Evolutionary conservation across 2,329 filamentous ascomycete genomes (phyloP).

Genomic region (Alternaria panax): DNA sequence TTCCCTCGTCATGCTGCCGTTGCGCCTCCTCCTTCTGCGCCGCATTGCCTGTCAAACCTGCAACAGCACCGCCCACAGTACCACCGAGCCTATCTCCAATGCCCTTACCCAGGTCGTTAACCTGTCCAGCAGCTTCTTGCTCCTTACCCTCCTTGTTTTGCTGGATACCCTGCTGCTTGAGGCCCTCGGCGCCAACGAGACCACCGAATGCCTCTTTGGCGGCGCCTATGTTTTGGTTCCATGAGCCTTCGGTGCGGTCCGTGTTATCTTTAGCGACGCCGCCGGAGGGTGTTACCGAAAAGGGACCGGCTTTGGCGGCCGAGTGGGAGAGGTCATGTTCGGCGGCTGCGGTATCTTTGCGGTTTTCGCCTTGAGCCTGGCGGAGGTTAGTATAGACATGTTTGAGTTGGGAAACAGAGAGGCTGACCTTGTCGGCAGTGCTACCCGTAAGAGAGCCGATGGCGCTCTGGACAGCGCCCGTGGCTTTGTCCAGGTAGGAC

Average conservation of each 20-base stretch:
- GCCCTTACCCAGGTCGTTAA: slow-evolving; percentile 76
- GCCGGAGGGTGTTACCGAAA: slow-evolving; percentile 73
- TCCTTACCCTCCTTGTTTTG: slow-evolving; percentile 83
- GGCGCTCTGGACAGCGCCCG: slow-evolving; percentile 74
- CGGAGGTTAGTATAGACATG: slow-evolving; percentile 30
- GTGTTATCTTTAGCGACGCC: slow-evolving; percentile 75
- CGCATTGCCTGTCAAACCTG: slow-evolving; percentile 76
- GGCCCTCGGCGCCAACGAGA: slow-evolving; percentile 73
- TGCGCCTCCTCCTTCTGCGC: slow-evolving; percentile 70
- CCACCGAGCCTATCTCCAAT: slow-evolving; percentile 66
- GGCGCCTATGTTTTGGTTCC: slow-evolving; percentile 89
- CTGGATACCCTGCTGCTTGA: slow-evolving; percentile 76
- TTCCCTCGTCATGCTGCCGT: slow-evolving; percentile 78
- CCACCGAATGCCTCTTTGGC: slow-evolving; percentile 84
- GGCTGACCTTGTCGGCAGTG: slow-evolving; percentile 67
- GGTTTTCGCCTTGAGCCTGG: slow-evolving; percentile 66
- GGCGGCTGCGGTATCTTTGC: slow-evolving; percentile 69
- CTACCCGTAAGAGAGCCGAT: slow-evolving; percentile 77
- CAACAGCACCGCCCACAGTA: slow-evolving; percentile 72
- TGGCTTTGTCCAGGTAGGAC: slow-evolving; percentile 69
- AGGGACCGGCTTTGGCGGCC: slow-evolving; percentile 74
- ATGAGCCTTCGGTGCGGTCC: slow-evolving; percentile 74
- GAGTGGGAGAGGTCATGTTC: slow-evolving; percentile 79
- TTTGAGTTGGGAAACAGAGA: slow-evolving; percentile 5
- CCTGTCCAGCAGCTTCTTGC: slow-evolving; percentile 83